phyloP scores from a whole-genome alignment of 2,329 filamentous ascomycete genomes.

The Beauveria asiatica region DNA sequence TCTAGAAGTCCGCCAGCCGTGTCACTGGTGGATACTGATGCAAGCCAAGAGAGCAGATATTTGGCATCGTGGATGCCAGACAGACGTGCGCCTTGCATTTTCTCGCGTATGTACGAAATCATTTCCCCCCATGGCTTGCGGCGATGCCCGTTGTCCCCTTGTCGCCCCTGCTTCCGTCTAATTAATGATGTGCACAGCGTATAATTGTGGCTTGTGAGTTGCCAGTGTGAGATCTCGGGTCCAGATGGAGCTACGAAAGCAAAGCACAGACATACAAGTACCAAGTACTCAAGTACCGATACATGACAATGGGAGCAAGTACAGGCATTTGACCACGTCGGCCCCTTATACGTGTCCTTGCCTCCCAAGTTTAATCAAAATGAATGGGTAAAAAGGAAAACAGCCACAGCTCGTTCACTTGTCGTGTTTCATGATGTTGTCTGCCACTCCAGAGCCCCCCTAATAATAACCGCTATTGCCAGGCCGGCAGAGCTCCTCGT shows the following conservation, averaged over 20 bases:
- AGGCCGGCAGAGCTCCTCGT: not conserved
- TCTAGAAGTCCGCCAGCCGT: not conserved
- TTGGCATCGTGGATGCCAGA: constrained; percentile 4
- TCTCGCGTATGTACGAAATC: constrained; percentile 8
- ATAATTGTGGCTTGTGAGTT: constrained; percentile 7
- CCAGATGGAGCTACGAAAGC: constrained; percentile 5
- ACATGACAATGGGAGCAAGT: not conserved
- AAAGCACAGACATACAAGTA: not conserved
- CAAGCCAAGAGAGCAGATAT: constrained; percentile 8
- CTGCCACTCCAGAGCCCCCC: not conserved
- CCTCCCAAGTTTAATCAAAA: not conserved
- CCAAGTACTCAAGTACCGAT: not conserved
- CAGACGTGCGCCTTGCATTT: constrained; percentile 7
- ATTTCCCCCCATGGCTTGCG: not conserved
- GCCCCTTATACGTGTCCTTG: not conserved
- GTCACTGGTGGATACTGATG: constrained; percentile 4
- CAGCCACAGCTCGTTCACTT: not conserved
- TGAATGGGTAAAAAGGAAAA: not conserved
- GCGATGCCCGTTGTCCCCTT: not conserved
- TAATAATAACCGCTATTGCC: not conserved
- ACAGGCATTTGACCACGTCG: not conserved
- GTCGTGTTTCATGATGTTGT: not conserved
- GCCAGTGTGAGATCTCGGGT: constrained; percentile 8
- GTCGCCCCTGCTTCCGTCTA: not conserved
- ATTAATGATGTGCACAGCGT: constrained; percentile 5